Percentiles rank a stretch among this genome's conserved stretches.
Evolutionary conservation across 2,329 filamentous ascomycete species (phyloP).

Genomic region (Ceratocystis diversiconidia): DNA sequence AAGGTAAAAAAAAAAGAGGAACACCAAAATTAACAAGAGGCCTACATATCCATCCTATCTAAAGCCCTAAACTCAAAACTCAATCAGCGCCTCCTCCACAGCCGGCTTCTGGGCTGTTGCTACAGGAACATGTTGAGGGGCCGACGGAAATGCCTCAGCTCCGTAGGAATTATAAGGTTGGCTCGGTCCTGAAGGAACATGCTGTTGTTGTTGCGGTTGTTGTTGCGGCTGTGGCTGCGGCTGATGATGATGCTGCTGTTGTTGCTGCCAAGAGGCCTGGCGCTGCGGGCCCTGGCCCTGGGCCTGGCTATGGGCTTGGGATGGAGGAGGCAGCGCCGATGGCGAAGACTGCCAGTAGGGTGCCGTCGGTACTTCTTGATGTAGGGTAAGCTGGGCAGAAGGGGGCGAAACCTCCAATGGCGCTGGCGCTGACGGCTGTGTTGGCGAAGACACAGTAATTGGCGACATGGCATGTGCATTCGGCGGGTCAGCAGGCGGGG

Average conservation of each 20-base stretch:
- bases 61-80: slow-evolving; percentile 25
- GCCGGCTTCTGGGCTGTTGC: slow-evolving; percentile 31
- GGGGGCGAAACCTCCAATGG: slow-evolving; percentile 13
- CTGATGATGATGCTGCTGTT: slow-evolving; percentile 20
- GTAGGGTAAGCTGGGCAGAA: neutral
- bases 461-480: slow-evolving; percentile 21
- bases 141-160: slow-evolving; percentile 50
- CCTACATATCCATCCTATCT: neutral
- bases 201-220: slow-evolving; percentile 22
- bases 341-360: slow-evolving; percentile 12
- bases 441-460: slow-evolving; percentile 9
- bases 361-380: slow-evolving; percentile 19
- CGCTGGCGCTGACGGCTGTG: slow-evolving; percentile 8
- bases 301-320: slow-evolving; percentile 19
- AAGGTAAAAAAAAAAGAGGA: neutral
- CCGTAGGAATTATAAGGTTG: slow-evolving; percentile 30
- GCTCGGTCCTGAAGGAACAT: slow-evolving; percentile 17
- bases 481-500: slow-evolving; percentile 11
- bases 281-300: slow-evolving; percentile 22
- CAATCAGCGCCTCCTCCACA: slow-evolving; percentile 67
- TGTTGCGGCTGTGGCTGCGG: slow-evolving; percentile 23
- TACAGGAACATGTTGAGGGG: slow-evolving; percentile 46
- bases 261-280: slow-evolving; percentile 22
- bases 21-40: neutral
- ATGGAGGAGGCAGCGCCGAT: slow-evolving; percentile 1